Conservation (phyloP, 1,139 yeast genomes). For the Wickerhamiella infanticola region DNA sequence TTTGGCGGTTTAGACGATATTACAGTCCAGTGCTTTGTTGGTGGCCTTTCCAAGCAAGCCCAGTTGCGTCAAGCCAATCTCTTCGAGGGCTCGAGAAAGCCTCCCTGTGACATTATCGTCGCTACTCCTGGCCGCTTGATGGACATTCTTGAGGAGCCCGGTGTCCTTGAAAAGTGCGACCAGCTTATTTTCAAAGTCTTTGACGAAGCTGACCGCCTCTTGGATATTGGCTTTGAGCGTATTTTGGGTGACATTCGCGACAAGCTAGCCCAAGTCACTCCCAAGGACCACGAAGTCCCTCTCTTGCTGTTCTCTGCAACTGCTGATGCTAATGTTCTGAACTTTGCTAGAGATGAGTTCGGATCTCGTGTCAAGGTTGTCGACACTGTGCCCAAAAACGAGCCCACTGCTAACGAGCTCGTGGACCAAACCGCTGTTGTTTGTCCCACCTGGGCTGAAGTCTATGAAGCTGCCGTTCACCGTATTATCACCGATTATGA, state of each 20-base stretch:
- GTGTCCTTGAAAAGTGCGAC: constrained; percentile 32
- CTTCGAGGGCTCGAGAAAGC: constrained; percentile 12
- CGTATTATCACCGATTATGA: constrained; percentile 13
- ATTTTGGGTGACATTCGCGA: constrained; percentile 38
- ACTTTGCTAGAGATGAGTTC: constrained; percentile 50
- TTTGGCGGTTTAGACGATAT: constrained; percentile 24
- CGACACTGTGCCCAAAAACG: constrained; percentile 63
- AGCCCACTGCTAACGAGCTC: constrained; percentile 62
- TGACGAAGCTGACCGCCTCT: constrained; percentile 77
- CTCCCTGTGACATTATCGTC: constrained; percentile 40
- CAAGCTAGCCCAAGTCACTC: constrained; percentile 28
- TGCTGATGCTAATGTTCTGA: constrained; percentile 48
- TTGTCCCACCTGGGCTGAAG: constrained; percentile 29
- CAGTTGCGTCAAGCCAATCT: constrained; percentile 26
- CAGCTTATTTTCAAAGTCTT: constrained; percentile 50
- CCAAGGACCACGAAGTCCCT: constrained; percentile 30
- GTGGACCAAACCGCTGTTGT: constrained; percentile 41
- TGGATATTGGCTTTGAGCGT: constrained; percentile 62
- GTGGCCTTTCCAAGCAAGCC: constrained; percentile 32
- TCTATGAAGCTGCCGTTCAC: constrained; percentile 21
- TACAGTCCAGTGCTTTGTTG: constrained; percentile 31
- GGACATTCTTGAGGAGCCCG: constrained; percentile 36
- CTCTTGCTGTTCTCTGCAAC: constrained; percentile 82
- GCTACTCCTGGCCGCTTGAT: constrained; percentile 85
- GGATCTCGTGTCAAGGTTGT: constrained; percentile 49